phyloP scores from a whole-genome alignment of 371 early-diverging fungal genomes.

The Actinomucor elegans region DNA sequence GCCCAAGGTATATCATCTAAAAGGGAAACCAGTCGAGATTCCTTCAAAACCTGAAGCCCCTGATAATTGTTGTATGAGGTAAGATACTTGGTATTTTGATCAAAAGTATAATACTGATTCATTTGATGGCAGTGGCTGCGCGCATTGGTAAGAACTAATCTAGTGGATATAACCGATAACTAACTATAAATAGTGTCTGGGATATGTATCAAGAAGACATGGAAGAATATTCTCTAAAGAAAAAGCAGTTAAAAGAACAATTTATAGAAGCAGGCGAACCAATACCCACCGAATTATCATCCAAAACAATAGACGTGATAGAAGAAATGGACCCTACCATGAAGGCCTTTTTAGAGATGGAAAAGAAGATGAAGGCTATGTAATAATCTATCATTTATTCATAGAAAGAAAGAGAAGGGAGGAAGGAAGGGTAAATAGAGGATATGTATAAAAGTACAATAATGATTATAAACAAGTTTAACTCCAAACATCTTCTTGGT shows the following conservation, averaged over 20 bases:
- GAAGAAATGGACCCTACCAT: slow-evolving; percentile 48
- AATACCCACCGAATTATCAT: slow-evolving; percentile 23
- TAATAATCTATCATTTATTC: not conserved
- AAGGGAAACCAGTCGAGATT: slow-evolving; percentile 25
- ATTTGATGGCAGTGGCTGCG: slow-evolving; percentile 34
- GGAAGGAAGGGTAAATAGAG: not conserved
- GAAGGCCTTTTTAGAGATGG: slow-evolving; percentile 48
- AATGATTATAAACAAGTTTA: slow-evolving; percentile 32
- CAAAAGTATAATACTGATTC: not conserved
- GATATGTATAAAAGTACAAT: not conserved
- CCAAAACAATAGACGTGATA: slow-evolving; percentile 10
- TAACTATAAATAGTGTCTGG: slow-evolving; percentile 47
- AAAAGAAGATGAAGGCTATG: slow-evolving; percentile 26
- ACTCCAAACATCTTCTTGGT: slow-evolving; percentile 96
- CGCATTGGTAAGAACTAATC: slow-evolving; percentile 43
- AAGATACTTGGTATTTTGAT: not conserved
- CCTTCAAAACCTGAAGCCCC: slow-evolving; percentile 35
- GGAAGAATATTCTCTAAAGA: slow-evolving; percentile 33
- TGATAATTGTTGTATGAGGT: slow-evolving; percentile 53
- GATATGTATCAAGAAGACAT: slow-evolving; percentile 49
- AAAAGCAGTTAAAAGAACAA: slow-evolving; percentile 19
- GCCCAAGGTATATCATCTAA: slow-evolving; percentile 10
- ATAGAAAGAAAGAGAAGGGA: not conserved
- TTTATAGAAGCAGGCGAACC: slow-evolving; percentile 27
- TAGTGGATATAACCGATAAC: no score